These are phyloP conservation scores for Neurospora crassa DNA, from an alignment of 2,329 filamentous ascomycete genomes.

Conservation along the genomic window DNA sequence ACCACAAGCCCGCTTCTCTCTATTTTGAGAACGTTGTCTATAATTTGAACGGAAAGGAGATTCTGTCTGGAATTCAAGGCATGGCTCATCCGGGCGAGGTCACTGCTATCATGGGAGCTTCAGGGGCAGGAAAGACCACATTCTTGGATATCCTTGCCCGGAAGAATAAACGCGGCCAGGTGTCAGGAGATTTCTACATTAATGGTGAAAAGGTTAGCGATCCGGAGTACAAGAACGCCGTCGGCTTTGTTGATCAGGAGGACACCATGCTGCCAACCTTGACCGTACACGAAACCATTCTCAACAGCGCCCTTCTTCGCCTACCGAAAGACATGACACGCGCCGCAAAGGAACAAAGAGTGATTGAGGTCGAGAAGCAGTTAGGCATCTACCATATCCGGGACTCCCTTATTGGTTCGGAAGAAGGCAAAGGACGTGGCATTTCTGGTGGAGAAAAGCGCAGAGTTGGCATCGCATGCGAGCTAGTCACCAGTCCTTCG, in stretches of 20 bases:
- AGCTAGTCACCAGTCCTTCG: conserved; percentile 92
- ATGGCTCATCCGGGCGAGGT: conserved; percentile 92
- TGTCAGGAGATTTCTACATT: conserved; percentile 76
- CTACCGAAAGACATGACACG: conserved; percentile 88
- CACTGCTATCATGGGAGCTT: conserved; percentile 96
- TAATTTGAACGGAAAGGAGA: conserved; percentile 75
- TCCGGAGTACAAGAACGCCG: conserved; percentile 77
- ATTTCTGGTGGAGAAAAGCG: conserved; percentile 97
- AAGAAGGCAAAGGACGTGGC: conserved; percentile 86
- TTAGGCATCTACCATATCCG: conserved; percentile 91
- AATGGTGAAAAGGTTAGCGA: conserved; percentile 87
- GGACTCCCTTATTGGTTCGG: conserved; percentile 90
- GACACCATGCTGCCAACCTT: conserved; percentile 93
- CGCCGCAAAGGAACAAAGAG: conserved; percentile 79
- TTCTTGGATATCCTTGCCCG: conserved; percentile 92
- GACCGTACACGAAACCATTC: conserved; percentile 94
- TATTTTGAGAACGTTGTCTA: conserved; percentile 87
- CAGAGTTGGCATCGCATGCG: conserved; percentile 92
- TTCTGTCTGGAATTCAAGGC: conserved; percentile 70
- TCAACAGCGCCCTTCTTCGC: conserved; percentile 84
- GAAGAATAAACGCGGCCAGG: conserved; percentile 86
- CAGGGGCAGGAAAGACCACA: conserved; percentile 92
- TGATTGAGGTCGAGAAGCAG: conserved; percentile 89
- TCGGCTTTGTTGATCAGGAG: conserved; percentile 97
- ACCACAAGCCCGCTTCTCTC: conserved; percentile 83